phyloP scores from a whole-genome alignment of 2,329 filamentous ascomycete genomes.

The Amylocarpus encephaloides region DNA sequence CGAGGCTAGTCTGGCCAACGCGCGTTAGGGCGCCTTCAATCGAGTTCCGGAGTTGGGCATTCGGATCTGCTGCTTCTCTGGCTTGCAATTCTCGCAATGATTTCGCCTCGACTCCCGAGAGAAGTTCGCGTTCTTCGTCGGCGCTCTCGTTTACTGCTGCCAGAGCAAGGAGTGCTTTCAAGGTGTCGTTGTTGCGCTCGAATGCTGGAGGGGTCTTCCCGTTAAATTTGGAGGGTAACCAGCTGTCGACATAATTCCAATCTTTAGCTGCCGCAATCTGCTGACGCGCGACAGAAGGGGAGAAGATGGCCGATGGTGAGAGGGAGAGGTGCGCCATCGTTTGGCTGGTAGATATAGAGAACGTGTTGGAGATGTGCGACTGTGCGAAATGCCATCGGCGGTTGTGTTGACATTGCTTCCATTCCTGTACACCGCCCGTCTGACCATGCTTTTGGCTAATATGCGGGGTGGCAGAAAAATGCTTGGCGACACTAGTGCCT shows the following conservation, averaged over 20 bases:
- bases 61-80: conserved; percentile 30
- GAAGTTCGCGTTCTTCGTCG: conserved; percentile 59
- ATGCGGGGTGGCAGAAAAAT: background rate
- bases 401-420: background rate
- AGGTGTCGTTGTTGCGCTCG: conserved; percentile 80
- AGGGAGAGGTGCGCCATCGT: conserved; percentile 33
- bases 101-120: conserved; percentile 52
- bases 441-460: background rate
- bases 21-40: conserved; percentile 48
- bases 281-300: conserved; percentile 62
- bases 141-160: conserved; percentile 71
- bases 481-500: background rate
- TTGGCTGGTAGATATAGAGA: background rate
- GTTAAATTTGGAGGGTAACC: conserved; percentile 67
- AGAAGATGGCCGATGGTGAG: conserved; percentile 51
- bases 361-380: background rate
- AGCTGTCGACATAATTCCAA: conserved; percentile 82
- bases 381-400: no score
- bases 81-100: conserved; percentile 50
- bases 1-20: conserved; percentile 50
- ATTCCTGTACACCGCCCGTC: background rate
- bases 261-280: conserved; percentile 80
- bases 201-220: conserved; percentile 62
- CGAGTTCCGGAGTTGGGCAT: conserved; percentile 42
- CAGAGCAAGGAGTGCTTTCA: conserved; percentile 67